Evolutionary conservation across 2,329 filamentous ascomycete species (phyloP).

Genomic region (Colletotrichum sp.): DNA sequence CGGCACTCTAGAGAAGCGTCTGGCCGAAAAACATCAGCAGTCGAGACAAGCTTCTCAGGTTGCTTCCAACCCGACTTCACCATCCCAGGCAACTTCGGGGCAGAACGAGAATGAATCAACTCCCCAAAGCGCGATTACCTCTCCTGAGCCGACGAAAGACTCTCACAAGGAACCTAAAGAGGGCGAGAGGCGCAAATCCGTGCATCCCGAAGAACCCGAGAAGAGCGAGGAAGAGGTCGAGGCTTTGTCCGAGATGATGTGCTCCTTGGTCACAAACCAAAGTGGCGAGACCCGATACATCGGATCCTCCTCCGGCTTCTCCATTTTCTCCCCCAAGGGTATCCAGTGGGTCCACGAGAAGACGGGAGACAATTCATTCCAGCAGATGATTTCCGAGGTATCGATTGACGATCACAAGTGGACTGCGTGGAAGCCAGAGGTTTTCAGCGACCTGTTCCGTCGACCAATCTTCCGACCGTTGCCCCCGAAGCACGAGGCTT

Average conservation of each 20-base stretch:
- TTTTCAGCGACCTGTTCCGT: constrained; percentile 91
- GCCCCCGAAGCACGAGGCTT: constrained; percentile 84
- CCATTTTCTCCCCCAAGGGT: constrained; percentile 97
- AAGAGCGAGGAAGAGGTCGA: constrained; percentile 76
- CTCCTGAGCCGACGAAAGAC: constrained; percentile 52
- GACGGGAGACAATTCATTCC: constrained; percentile 94
- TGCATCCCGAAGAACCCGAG: constrained; percentile 45
- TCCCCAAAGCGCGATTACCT: constrained; percentile 59
- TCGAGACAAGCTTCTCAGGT: constrained; percentile 55
- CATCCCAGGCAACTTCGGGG: constrained; percentile 49
- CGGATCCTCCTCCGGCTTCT: constrained; percentile 96
- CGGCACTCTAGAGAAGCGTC: constrained; percentile 82
- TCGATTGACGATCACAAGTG: constrained; percentile 93
- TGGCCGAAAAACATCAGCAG: constrained; percentile 61
- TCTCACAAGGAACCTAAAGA: constrained; percentile 38
- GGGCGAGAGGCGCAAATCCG: constrained; percentile 42
- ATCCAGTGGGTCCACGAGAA: constrained; percentile 99
- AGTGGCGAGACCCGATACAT: constrained; percentile 96
- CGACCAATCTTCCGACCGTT: constrained; percentile 83
- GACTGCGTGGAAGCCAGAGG: constrained; percentile 98
- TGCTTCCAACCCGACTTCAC: constrained; percentile 56
- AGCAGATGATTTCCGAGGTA: constrained; percentile 92
- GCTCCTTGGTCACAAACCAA: constrained; percentile 93
- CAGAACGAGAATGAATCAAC: constrained; percentile 50
- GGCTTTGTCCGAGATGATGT: constrained; percentile 97